Evolutionary conservation across 2,329 filamentous ascomycete genomes (phyloP).

Genomic region (Penicillium sp.): DNA sequence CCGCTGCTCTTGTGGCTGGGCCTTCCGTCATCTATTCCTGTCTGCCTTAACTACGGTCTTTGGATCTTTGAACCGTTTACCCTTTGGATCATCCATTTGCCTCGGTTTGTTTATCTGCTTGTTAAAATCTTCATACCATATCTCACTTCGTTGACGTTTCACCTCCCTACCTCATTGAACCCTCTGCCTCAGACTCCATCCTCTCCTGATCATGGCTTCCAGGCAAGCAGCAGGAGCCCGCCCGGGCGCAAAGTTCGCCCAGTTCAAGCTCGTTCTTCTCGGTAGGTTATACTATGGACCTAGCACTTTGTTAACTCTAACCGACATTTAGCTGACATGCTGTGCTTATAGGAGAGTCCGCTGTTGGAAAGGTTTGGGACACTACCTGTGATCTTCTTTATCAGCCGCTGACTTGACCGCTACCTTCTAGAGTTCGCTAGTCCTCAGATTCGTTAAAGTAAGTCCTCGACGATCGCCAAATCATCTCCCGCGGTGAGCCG

Average conservation of each 20-base stretch:
- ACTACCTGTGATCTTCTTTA: constrained; percentile 11
- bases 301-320: background rate
- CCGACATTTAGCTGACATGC: constrained; percentile 14
- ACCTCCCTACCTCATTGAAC: constrained; percentile 6
- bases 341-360: constrained; percentile 76
- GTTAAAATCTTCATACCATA: constrained; percentile 1
- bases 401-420: constrained; percentile 32
- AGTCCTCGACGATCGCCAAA: constrained; percentile 25
- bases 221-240: constrained; percentile 72
- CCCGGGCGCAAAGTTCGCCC: constrained; percentile 79
- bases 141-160: background rate
- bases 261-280: constrained; percentile 97
- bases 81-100: constrained; percentile 16
- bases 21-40: constrained; percentile 37
- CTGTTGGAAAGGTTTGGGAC: constrained; percentile 83
- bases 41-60: constrained; percentile 21
- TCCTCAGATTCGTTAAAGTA: constrained; percentile 97
- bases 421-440: constrained; percentile 79
- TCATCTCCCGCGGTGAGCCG: background rate
- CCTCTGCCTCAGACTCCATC: constrained; percentile 4
- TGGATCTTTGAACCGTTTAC: background rate
- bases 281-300: constrained; percentile 58
- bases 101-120: constrained; percentile 5
- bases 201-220: constrained; percentile 66
- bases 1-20: constrained; percentile 34